Base-by-base conservation (phyloP, 2,329 filamentous ascomycete species). In the Aspergillus candidus region DNA sequence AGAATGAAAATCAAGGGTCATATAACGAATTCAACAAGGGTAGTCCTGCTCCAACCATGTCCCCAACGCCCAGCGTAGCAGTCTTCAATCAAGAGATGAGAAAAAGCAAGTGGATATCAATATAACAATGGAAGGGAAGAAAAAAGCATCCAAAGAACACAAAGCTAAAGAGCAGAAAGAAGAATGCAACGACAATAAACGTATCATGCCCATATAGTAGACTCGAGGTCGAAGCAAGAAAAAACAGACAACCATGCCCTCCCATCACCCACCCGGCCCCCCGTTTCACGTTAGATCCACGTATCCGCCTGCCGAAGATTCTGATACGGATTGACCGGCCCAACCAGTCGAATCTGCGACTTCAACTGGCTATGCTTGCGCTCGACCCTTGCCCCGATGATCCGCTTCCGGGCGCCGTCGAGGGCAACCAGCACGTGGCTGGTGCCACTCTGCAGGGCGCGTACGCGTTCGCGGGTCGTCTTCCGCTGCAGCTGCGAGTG, bases 261-360 rank as follows among this genome's bases (percentile, higher is more conserved):
- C 40, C 17, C 32, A 15, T 29, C n/a, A 32, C 31, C 32, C 33
- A 15, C 34, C 32, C 27, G 29, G 5, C 32, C 35, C 29, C 11
- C 13, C 6, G 27, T 13, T 18, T 22, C 22, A 11, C 29, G 36
- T 58, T 44, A 64, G 32, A 63, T 40, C 62, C 63, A 66, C 11
- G 57, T 57, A 50, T 65, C 54, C 22, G 47, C 41, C 30, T 50
- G 49, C 12, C 35, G 43, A 15, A 54, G 57, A 8, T 53, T 51
- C 30, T 48, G 53, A 41, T 61, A 57, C 4, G 61, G 56, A 32
- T 66, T 62, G 6, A 63, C 57, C 11, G 66, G 65, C 4, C 68
- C 66, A 29, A 71, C 55, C 17, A 71, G 22, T 36, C 60, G 64
- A 37, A 71, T 72, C 38, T 66, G 63, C 14, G 65, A 58, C 52